Conservation (phyloP, 2,329 filamentous ascomycete genomes). For the Colletotrichum truncatum region DNA sequence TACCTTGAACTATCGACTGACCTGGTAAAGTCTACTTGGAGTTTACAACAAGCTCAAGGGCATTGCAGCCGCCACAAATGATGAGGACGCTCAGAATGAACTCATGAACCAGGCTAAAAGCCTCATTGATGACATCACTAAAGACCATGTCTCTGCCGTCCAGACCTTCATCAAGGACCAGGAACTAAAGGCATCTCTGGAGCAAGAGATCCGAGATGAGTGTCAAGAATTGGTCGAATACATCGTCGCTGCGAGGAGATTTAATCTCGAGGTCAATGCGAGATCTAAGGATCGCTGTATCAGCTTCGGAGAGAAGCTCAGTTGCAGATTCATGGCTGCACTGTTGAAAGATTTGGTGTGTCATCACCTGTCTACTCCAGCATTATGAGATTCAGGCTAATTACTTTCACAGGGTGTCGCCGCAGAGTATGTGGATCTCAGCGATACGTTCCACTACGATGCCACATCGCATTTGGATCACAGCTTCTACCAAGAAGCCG, state of each 20-base stretch:
- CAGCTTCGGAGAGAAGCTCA: conserved; percentile 95
- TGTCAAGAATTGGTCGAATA: conserved; percentile 84
- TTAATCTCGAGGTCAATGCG: conserved; percentile 79
- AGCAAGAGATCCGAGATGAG: conserved; percentile 76
- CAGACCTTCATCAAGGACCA: conserved; percentile 67
- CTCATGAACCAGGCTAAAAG: conserved; percentile 73
- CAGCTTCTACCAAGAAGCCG: conserved; percentile 74
- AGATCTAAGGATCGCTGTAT: conserved; percentile 88
- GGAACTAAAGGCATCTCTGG: conserved; percentile 66
- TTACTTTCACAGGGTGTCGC: conserved; percentile 69
- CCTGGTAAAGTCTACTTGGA: conserved; percentile 59
- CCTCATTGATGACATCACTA: conserved; percentile 82
- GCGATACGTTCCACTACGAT: conserved; percentile 79
- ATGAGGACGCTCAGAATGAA: conserved; percentile 60
- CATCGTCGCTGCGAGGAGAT: conserved; percentile 69
- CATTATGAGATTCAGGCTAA: conserved; percentile 36
- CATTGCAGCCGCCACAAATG: conserved; percentile 61
- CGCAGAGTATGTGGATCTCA: conserved; percentile 89
- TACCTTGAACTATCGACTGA: not conserved
- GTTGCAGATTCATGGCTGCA: conserved; percentile 89
- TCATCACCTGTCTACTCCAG: not conserved
- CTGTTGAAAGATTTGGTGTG: conserved; percentile 77
- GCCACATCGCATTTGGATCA: conserved; percentile 68
- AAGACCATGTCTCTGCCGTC: conserved; percentile 82
- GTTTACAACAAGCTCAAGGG: conserved; percentile 66